phyloP scores from a whole-genome alignment of 2,329 filamentous ascomycete species.

The Neofusicoccum cordaticola region DNA sequence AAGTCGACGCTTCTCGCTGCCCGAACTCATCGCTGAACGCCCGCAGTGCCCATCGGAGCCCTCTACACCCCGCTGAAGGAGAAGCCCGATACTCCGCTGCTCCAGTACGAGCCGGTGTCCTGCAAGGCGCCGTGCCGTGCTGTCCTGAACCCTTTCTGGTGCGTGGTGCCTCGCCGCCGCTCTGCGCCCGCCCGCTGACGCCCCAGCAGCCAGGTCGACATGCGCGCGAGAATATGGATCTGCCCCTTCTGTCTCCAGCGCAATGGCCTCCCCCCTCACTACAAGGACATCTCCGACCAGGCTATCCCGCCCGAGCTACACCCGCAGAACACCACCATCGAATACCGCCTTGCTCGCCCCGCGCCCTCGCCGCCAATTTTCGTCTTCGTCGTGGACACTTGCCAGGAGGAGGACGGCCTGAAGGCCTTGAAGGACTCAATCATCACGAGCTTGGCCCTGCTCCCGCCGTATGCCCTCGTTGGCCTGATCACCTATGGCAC shows the following conservation, averaged over 20 bases:
- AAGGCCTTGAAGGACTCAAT: conserved; percentile 81
- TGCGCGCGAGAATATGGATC: conserved; percentile 81
- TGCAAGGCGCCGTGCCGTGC: conserved; percentile 96
- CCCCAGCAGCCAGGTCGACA: conserved; percentile 68
- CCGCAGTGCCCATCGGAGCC: conserved; percentile 80
- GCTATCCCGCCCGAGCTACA: conserved; percentile 82
- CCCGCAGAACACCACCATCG: conserved; percentile 81
- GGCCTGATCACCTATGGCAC: conserved; percentile 87
- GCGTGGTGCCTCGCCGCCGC: conserved; percentile 36
- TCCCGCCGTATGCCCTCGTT: conserved; percentile 78
- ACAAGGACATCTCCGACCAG: conserved; percentile 84
- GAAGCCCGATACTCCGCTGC: conserved; percentile 80
- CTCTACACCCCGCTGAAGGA: conserved; percentile 96
- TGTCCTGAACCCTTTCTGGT: conserved; percentile 97
- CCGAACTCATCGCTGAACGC: conserved; percentile 18
- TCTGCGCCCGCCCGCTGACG: neutral
- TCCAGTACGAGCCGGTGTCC: conserved; percentile 94
- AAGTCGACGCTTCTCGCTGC: conserved; percentile 19
- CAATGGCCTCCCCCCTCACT: conserved; percentile 79
- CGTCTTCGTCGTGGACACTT: conserved; percentile 82
- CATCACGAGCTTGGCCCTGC: conserved; percentile 78
- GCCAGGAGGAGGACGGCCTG: conserved; percentile 83
- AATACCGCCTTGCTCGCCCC: conserved; percentile 76
- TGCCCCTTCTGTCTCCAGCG: conserved; percentile 84
- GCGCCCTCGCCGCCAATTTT: conserved; percentile 86